Conservation (phyloP, 2,329 filamentous ascomycete species). For the Teratosphaeria viscida region DNA sequence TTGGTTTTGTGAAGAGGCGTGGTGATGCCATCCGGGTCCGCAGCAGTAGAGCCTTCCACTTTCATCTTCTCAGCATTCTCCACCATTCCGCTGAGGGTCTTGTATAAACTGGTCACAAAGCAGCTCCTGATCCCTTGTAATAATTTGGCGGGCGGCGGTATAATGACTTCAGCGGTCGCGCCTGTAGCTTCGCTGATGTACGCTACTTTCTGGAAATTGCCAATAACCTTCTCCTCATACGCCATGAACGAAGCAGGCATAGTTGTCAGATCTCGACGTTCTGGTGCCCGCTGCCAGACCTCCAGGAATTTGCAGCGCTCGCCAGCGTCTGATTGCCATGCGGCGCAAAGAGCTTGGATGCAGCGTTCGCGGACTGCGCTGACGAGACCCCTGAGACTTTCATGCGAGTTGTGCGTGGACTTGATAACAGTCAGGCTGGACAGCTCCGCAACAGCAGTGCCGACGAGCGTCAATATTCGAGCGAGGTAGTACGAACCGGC, state of each 20-base stretch:
- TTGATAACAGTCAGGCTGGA: conserved; percentile 60
- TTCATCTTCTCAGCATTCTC: conserved; percentile 80
- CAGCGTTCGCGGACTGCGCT: conserved; percentile 72
- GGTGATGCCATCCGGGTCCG: conserved; percentile 41
- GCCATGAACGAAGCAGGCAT: conserved; percentile 80
- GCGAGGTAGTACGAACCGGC: conserved; percentile 86
- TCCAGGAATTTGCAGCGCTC: conserved; percentile 88
- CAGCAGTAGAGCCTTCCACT: conserved; percentile 44
- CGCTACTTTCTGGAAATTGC: conserved; percentile 86
- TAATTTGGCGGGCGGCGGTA: conserved; percentile 75
- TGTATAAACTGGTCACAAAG: conserved; percentile 90
- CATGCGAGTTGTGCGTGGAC: conserved; percentile 44
- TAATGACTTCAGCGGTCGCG: conserved; percentile 64
- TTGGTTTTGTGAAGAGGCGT: conserved; percentile 33
- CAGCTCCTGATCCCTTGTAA: conserved; percentile 83
- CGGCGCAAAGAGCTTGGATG: conserved; percentile 72
- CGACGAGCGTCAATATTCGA: conserved; percentile 69
- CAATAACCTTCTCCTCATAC: conserved; percentile 72
- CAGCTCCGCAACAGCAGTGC: conserved; percentile 80
- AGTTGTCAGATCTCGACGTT: conserved; percentile 76
- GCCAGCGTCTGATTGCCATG: conserved; percentile 78
- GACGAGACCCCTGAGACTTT: conserved; percentile 66
- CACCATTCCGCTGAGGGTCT: conserved; percentile 87
- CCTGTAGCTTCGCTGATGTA: conserved; percentile 62
- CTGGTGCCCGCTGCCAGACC: conserved; percentile 78